Percentiles rank a stretch among this genome's conserved stretches.
These are phyloP conservation scores for Trypanosoma rangeli DNA, from an alignment of 208 protist species.

Conservation along the genomic window DNA sequence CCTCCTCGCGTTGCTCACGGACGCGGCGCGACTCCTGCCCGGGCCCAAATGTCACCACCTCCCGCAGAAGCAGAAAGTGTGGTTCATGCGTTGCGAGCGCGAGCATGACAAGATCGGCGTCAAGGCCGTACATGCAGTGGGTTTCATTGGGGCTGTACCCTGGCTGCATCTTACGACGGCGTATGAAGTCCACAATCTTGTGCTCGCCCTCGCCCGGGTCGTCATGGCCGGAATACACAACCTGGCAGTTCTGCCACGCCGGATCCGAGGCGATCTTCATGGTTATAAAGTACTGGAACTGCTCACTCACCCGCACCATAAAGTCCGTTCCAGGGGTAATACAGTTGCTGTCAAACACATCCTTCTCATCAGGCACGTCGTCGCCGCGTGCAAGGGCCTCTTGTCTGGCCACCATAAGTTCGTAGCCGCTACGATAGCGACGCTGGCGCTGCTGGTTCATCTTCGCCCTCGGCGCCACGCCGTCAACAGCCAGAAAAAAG, in stretches of 20 bases:
- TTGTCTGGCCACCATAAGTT: conserved; percentile 85
- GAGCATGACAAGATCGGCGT: conserved; percentile 99
- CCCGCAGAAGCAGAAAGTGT: conserved; percentile 96
- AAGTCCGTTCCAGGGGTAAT: conserved; percentile 99
- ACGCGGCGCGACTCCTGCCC: conserved; percentile 54
- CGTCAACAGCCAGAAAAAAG: conserved; percentile 98
- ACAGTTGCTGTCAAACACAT: conserved; percentile 97
- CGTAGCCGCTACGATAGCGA: conserved; percentile 91
- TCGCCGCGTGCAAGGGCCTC: conserved; percentile 62
- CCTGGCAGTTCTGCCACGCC: conserved; percentile 91
- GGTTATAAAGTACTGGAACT: conserved; percentile 95
- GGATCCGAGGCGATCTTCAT: conserved; percentile 92
- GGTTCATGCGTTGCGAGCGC: conserved; percentile 95
- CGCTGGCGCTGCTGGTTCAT: conserved; percentile 99
- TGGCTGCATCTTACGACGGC: conserved; percentile 88
- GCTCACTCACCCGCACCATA: conserved; percentile 93
- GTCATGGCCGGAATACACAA: conserved; percentile 95
- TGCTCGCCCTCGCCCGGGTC: conserved; percentile 99
- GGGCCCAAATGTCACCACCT: conserved; percentile 90
- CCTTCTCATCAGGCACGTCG: conserved; percentile 78
- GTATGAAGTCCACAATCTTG: conserved; percentile 99
- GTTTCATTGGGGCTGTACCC: conserved; percentile 94
- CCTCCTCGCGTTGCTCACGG: conserved; percentile 74
- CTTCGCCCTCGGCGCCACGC: conserved; percentile 98
- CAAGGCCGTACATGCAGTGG: conserved; percentile 98